These are phyloP conservation scores for Raphanus hybrid DNA, from an alignment of 441 rosid species.

Conservation along the genomic window DNA sequence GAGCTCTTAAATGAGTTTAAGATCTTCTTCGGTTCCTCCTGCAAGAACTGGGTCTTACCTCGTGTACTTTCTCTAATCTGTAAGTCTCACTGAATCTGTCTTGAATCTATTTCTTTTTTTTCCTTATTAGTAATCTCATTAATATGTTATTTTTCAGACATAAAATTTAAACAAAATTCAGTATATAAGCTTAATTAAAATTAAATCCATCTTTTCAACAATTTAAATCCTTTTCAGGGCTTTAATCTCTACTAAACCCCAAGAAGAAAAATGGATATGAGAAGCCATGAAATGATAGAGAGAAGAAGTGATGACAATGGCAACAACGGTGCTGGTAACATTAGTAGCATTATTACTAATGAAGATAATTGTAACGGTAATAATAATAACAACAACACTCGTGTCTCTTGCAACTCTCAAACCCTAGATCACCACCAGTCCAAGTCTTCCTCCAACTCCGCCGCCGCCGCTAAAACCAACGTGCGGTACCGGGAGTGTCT, in stretches of 20 bases:
- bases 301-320: conserved; percentile 59
- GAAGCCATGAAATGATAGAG: conserved; percentile 48
- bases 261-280: conserved; percentile 51
- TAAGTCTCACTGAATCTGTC: conserved; percentile 36
- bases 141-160: conserved; percentile 40
- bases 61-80: conserved; percentile 29
- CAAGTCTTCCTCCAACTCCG: conserved; percentile 40
- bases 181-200: conserved; percentile 1
- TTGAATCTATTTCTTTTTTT: background rate
- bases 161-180: conserved; percentile 17
- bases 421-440: conserved; percentile 64
- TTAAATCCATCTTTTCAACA: too few relatives aligned
- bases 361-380: conserved; percentile 47
- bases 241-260: conserved; percentile 38
- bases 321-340: conserved; percentile 28
- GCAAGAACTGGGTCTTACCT: conserved; percentile 20
- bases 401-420: conserved; percentile 51
- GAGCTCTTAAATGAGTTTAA: conserved; percentile 39
- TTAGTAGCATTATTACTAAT: conserved; percentile 21
- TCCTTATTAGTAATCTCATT: conserved; percentile 31
- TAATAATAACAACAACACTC: conserved; percentile 38
- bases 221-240: conserved; percentile 4
- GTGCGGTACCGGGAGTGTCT: conserved; percentile 80
- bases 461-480: conserved; percentile 42
- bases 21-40: conserved; percentile 39